Conservation (phyloP, 805 yeast genomes). For the Grigorovia humatica region DNA sequence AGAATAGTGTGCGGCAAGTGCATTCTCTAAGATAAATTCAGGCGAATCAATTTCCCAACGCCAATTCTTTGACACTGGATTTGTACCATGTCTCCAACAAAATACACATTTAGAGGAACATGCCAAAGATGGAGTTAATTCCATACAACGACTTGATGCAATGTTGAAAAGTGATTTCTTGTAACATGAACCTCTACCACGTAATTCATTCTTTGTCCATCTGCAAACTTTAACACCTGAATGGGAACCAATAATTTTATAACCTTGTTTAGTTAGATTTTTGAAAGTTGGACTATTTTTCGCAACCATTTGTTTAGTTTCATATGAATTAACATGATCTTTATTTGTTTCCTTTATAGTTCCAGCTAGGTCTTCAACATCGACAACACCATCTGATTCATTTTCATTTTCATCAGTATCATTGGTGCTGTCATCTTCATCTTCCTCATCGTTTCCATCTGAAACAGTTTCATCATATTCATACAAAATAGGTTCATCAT, state of each 20-base stretch:
- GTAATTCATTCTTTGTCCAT: conserved; percentile 90
- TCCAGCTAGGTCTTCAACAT: conserved; percentile 82
- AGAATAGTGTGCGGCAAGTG: conserved; percentile 78
- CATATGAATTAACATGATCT: conserved; percentile 6
- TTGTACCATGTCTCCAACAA: conserved; percentile 97
- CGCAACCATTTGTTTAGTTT: conserved; percentile 76
- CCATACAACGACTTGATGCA: conserved; percentile 87
- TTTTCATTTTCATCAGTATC: conserved; percentile 21
- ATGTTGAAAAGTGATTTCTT: conserved; percentile 89
- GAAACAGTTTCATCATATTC: conserved; percentile 51
- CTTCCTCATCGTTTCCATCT: conserved; percentile 36
- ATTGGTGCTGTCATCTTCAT: conserved; percentile 20
- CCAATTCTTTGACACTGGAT: conserved; percentile 94
- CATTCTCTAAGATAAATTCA: conserved; percentile 72
- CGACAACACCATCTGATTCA: conserved; percentile 40
- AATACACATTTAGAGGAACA: conserved; percentile 94
- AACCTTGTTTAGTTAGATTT: conserved; percentile 85
- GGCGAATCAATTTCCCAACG: conserved; percentile 94
- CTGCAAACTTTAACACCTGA: conserved; percentile 93
- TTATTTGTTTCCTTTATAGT: conserved; percentile 11
- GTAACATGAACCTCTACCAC: conserved; percentile 92
- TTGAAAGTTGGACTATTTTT: conserved; percentile 81
- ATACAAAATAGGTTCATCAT: conserved; percentile 56
- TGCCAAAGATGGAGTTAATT: conserved; percentile 85
- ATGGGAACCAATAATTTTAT: conserved; percentile 85